phyloP scores from a whole-genome alignment of 345 rosid species.

The Ceriops zippeliana region DNA sequence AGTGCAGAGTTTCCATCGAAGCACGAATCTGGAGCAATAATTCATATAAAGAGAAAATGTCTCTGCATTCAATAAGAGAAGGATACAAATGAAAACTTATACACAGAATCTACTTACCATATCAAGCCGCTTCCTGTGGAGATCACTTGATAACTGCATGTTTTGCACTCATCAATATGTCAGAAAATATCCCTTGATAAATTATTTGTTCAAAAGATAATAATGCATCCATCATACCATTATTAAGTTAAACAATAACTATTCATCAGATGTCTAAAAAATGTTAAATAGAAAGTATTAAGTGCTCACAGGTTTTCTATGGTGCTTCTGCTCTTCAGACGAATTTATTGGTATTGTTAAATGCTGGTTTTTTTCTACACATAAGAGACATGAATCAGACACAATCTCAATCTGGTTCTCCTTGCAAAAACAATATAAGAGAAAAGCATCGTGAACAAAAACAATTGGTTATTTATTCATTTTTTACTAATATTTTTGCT shows the following conservation, averaged over 20 bases:
- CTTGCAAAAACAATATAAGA: slow-evolving; percentile 3
- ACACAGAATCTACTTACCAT: slow-evolving; percentile 48
- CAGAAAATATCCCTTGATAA: slow-evolving; percentile 15
- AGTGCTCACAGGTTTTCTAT: slow-evolving; percentile 58
- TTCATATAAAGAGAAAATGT: slow-evolving; percentile 7
- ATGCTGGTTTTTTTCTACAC: slow-evolving; percentile 84
- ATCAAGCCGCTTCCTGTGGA: slow-evolving; percentile 71
- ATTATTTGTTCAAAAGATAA: background rate
- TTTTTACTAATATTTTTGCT: too few relatives aligned
- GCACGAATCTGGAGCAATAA: slow-evolving; percentile 49
- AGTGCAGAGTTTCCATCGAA: slow-evolving; percentile 58
- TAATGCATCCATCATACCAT: background rate
- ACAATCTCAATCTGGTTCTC: slow-evolving; percentile 10
- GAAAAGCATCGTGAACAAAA: background rate
- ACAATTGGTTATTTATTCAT: too few relatives aligned
- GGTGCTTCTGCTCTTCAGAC: slow-evolving; percentile 64
- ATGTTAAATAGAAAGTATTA: background rate
- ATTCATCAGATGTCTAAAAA: background rate
- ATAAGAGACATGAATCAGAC: slow-evolving; percentile 18
- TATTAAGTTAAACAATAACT: background rate
- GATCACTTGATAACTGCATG: slow-evolving; percentile 63
- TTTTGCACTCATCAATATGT: slow-evolving; percentile 23
- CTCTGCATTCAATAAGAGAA: slow-evolving; percentile 9
- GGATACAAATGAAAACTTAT: slow-evolving; percentile 1
- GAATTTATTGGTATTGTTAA: slow-evolving; percentile 85